Conservation (phyloP, 257 asterid genomes). For the Dorcoceras hygrometricum region DNA sequence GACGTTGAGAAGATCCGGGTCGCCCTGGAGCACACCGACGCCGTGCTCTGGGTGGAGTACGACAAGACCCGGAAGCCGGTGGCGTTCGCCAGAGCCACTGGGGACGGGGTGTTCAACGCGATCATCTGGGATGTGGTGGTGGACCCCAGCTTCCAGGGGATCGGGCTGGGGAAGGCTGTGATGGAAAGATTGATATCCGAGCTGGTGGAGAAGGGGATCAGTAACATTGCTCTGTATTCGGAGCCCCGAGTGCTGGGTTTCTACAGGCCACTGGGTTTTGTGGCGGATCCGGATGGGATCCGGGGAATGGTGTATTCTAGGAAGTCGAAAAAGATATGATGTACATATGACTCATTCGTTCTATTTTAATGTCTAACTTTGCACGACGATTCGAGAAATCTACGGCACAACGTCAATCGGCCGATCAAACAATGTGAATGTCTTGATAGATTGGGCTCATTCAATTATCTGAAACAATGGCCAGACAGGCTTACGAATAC, state of each 20-base stretch:
- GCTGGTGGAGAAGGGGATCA: conserved; percentile 70
- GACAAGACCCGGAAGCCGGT: conserved; percentile 64
- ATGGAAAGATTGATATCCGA: conserved; percentile 71
- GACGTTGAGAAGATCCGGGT: conserved; percentile 68
- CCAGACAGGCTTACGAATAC: not conserved
- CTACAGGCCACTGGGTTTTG: conserved; percentile 86
- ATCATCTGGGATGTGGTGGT: conserved; percentile 98
- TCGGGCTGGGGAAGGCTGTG: conserved; percentile 91
- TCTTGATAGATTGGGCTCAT: too few relatives aligned
- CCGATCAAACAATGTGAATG: too few relatives aligned
- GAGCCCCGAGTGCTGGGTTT: conserved; percentile 98
- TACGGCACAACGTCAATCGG: too few relatives aligned
- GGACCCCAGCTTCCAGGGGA: conserved; percentile 92
- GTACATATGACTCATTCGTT: not conserved
- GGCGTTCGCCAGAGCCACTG: conserved; percentile 97
- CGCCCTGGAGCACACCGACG: conserved; percentile 86
- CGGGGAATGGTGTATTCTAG: conserved; percentile 85
- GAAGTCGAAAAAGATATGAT: conserved; percentile 41
- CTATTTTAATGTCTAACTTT: not conserved
- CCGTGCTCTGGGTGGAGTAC: conserved; percentile 75
- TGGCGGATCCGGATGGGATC: conserved; percentile 92
- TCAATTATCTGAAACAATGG: not conserved
- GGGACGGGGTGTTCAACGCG: conserved; percentile 88
- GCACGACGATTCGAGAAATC: not conserved
- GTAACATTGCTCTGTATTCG: conserved; percentile 76